Percentiles rank a stretch among this genome's conserved stretches.
These are phyloP conservation scores for Boletus tylopilopsis DNA, from an alignment of 768 basidiomycete species.

Conservation along the genomic window DNA sequence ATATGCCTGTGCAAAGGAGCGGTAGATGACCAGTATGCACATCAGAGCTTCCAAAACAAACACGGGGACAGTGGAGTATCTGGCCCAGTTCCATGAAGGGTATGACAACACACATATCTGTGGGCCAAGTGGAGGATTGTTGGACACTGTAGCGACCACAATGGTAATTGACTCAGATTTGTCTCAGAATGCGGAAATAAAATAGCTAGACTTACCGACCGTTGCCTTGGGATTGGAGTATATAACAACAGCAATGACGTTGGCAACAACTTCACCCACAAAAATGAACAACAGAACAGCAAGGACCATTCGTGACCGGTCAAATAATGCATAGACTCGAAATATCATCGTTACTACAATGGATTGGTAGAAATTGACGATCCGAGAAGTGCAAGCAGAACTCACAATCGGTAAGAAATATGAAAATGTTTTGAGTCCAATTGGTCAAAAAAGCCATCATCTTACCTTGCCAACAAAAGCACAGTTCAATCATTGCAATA, in stretches of 20 bases:
- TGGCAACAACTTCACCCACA: not conserved
- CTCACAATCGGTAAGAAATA: constrained; percentile 1
- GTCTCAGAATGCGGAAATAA: too few relatives aligned
- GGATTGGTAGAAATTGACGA: not conserved
- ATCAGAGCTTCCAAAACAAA: constrained; percentile 3
- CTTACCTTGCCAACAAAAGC: not conserved
- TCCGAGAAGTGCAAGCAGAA: too few relatives aligned
- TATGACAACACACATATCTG: not conserved
- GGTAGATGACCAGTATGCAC: constrained; percentile 3
- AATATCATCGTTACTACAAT: constrained; percentile 9
- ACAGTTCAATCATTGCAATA: not conserved
- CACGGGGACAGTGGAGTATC: not conserved
- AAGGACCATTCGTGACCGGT: not conserved
- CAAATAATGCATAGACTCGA: constrained; percentile 9
- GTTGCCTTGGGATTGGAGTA: not conserved
- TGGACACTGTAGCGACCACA: not conserved
- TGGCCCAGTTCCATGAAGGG: constrained; percentile 1
- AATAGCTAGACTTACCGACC: not conserved
- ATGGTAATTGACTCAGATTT: too few relatives aligned
- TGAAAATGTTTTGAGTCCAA: not conserved
- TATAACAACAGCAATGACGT: not conserved
- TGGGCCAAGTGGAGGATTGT: constrained; percentile 3
- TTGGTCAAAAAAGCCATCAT: not conserved
- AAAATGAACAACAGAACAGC: not conserved
- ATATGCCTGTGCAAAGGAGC: not conserved